Percentiles rank a stretch among this genome's conserved stretches.
phyloP scores from a whole-genome alignment of 345 rosid genomes.

The Orychophragmus violaceus region DNA sequence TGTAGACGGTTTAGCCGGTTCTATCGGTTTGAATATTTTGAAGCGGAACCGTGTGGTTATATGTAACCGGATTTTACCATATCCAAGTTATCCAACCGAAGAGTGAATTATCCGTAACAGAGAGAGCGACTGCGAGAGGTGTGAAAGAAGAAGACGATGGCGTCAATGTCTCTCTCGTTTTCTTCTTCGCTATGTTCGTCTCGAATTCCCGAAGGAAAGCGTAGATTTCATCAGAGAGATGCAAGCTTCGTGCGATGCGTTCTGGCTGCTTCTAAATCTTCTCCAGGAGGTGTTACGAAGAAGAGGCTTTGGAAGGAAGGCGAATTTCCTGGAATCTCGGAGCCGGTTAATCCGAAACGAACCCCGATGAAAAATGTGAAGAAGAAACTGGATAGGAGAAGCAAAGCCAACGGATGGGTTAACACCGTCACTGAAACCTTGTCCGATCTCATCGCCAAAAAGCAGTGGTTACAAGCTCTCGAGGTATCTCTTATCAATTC shows the following conservation, averaged over 20 bases:
- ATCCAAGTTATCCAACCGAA: conserved; percentile 21
- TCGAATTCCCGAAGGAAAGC: conserved; percentile 25
- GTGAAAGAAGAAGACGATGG: conserved; percentile 24
- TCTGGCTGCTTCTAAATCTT: conserved; percentile 29
- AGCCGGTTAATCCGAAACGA: conserved; percentile 32
- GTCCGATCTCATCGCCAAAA: conserved; percentile 65
- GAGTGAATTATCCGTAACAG: conserved; percentile 19
- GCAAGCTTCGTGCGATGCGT: conserved; percentile 26
- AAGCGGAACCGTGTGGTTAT: background rate
- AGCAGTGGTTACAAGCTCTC: conserved; percentile 77
- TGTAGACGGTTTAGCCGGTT: background rate
- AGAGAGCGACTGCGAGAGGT: conserved; percentile 17
- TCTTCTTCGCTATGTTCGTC: conserved; percentile 48
- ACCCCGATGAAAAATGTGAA: conserved; percentile 61
- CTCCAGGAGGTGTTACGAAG: conserved; percentile 29
- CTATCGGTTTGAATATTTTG: background rate
- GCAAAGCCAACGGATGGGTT: conserved; percentile 69
- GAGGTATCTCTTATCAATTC: conserved; percentile 37
- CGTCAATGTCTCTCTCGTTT: conserved; percentile 49
- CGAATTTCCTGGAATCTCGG: conserved; percentile 65
- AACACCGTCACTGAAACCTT: conserved; percentile 74
- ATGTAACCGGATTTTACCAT: conserved; percentile 1
- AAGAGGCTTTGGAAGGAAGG: conserved; percentile 75
- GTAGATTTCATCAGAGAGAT: background rate
- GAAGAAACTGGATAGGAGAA: conserved; percentile 63